These are phyloP conservation scores for Albizia julibrissin DNA, from an alignment of 306 rosid species.

Conservation along the genomic window DNA sequence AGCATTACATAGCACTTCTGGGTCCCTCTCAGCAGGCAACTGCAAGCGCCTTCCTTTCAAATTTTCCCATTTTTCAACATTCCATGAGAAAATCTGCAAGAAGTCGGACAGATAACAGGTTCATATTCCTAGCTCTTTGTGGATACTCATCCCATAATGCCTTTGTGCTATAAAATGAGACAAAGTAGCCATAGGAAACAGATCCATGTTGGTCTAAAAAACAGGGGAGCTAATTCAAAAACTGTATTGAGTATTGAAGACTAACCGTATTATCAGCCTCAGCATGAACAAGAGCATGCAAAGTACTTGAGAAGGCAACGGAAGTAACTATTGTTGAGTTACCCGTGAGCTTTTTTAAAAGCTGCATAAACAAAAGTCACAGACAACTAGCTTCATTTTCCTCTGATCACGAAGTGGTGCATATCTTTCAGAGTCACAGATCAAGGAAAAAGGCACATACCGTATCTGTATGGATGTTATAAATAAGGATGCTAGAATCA, in stretches of 20 bases:
- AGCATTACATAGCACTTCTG: constrained; percentile 22
- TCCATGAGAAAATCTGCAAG: constrained; percentile 42
- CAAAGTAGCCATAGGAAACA: neutral
- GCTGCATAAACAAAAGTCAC: constrained; percentile 31
- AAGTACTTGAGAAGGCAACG: constrained; percentile 40
- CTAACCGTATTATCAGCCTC: constrained; percentile 42
- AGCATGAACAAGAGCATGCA: constrained; percentile 42
- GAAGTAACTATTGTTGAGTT: constrained; percentile 40
- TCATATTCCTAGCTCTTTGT: neutral
- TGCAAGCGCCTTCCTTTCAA: constrained; percentile 12
- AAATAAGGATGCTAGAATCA: constrained; percentile 34
- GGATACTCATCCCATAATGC: too few relatives aligned
- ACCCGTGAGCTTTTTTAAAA: constrained; percentile 29
- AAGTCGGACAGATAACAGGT: neutral
- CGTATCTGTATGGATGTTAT: constrained; percentile 10
- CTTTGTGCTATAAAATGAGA: neutral
- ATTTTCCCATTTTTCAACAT: constrained; percentile 26
- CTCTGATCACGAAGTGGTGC: neutral
- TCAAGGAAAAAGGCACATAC: constrained; percentile 10
- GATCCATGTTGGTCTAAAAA: neutral
- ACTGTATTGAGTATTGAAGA: constrained; percentile 8
- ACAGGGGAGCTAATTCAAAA: constrained; percentile 16
- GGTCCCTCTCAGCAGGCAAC: neutral
- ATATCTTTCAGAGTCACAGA: constrained; percentile 10
- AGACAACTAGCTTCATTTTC: constrained; percentile 21